Conservation (phyloP, 768 basidiomycete genomes). For the Gloeopeniophorella convolvens region DNA sequence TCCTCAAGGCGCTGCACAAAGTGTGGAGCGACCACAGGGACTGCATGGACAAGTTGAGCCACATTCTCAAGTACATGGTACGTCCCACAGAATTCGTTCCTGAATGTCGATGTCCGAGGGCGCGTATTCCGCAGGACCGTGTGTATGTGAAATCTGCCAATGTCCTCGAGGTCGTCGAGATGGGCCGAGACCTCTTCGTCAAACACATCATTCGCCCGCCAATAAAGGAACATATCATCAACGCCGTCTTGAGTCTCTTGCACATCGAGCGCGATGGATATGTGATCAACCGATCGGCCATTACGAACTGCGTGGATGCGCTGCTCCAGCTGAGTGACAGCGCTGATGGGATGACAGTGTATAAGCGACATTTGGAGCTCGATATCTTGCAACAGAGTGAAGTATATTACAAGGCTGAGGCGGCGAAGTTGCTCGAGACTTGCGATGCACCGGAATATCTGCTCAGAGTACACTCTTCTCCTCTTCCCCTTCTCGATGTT, state of each 20-base stretch:
- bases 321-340: slow-evolving; percentile 60
- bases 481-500: not conserved
- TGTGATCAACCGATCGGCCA: slow-evolving; percentile 83
- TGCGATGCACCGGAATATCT: slow-evolving; percentile 84
- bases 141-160: slow-evolving; percentile 71
- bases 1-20: slow-evolving; percentile 73
- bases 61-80: slow-evolving; percentile 96
- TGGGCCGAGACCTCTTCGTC: slow-evolving; percentile 79
- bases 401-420: slow-evolving; percentile 74
- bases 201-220: slow-evolving; percentile 71
- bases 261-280: slow-evolving; percentile 89
- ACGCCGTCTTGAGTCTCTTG: slow-evolving; percentile 81
- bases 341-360: slow-evolving; percentile 51
- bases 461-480: slow-evolving; percentile 49
- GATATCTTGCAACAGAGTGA: slow-evolving; percentile 71
- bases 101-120: slow-evolving; percentile 17
- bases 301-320: slow-evolving; percentile 85
- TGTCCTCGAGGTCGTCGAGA: slow-evolving; percentile 75
- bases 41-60: slow-evolving; percentile 81
- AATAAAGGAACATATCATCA: slow-evolving; percentile 76
- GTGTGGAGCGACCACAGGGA: slow-evolving; percentile 94
- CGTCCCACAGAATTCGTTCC: slow-evolving; percentile 8
- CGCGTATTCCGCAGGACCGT: slow-evolving; percentile 62
- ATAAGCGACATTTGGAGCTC: slow-evolving; percentile 81
- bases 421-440: slow-evolving; percentile 55